These are phyloP conservation scores for Capronia epimyces DNA, from an alignment of 2,329 filamentous ascomycete genomes.

Conservation along the genomic window DNA sequence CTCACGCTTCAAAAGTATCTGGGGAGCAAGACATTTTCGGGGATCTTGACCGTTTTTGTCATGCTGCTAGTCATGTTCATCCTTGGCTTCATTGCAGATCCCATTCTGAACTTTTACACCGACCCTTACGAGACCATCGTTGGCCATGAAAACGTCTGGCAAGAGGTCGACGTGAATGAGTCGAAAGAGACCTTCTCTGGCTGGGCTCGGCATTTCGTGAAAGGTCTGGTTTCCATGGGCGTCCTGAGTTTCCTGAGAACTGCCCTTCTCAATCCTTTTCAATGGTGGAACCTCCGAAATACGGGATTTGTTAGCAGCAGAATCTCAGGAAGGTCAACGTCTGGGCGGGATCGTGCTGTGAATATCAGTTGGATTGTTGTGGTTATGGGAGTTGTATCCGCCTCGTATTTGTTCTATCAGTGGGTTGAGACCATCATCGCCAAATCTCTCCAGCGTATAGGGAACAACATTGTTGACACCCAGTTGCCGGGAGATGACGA, in stretches of 20 bases:
- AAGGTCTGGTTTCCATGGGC: conserved; percentile 85
- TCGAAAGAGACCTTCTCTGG: conserved; percentile 39
- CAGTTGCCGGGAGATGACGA: conserved; percentile 28
- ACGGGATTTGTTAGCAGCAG: conserved; percentile 46
- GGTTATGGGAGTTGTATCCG: conserved; percentile 59
- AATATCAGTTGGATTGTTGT: conserved; percentile 76
- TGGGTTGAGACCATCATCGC: conserved; percentile 27
- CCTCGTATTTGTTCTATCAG: conserved; percentile 28
- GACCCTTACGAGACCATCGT: conserved; percentile 64
- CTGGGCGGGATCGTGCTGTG: conserved; percentile 70
- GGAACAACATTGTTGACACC: conserved; percentile 30
- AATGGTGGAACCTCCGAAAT: conserved; percentile 68
- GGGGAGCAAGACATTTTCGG: conserved; percentile 61
- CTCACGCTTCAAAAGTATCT: conserved; percentile 42
- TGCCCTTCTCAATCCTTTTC: conserved; percentile 64
- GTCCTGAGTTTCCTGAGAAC: conserved; percentile 80
- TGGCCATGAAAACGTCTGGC: conserved; percentile 36
- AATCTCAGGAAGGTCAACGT: conserved; percentile 32
- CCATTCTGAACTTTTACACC: conserved; percentile 81
- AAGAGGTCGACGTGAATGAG: conserved; percentile 18
- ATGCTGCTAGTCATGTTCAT: conserved; percentile 69
- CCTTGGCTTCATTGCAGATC: conserved; percentile 87
- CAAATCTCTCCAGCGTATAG: conserved; percentile 25
- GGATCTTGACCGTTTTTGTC: conserved; percentile 65
- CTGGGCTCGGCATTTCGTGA: conserved; percentile 80